These are phyloP conservation scores for Lantana camara DNA, from an alignment of 257 asterid genomes.

Conservation along the genomic window DNA sequence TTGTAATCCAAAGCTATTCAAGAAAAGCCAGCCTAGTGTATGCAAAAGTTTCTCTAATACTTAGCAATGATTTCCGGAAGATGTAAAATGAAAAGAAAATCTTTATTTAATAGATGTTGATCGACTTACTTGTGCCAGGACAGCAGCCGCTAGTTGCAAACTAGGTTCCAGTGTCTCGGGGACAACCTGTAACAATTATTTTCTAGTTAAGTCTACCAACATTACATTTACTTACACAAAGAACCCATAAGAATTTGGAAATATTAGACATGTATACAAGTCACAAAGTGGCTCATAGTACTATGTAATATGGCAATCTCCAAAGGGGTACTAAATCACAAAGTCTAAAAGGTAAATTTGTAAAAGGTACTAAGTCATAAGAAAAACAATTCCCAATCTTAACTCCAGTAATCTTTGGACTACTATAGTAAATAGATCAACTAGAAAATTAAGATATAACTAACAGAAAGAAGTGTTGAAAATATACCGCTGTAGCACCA, in stretches of 20 bases:
- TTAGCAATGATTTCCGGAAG: not conserved
- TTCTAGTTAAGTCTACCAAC: too few species aligned
- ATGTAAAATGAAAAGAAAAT: not conserved
- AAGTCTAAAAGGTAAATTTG: too few species aligned
- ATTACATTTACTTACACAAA: too few species aligned
- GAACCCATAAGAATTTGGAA: too few species aligned
- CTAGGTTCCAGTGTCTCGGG: slow-evolving; percentile 90
- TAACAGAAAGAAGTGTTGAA: slow-evolving; percentile 12
- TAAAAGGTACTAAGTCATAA: not conserved
- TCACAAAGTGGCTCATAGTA: too few species aligned
- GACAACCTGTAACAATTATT: slow-evolving; percentile 54
- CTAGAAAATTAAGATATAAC: not conserved
- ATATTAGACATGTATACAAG: too few species aligned
- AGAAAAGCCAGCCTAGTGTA: not conserved
- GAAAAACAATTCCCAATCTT: not conserved
- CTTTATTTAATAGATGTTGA: not conserved
- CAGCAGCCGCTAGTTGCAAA: slow-evolving; percentile 84
- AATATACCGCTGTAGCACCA: slow-evolving; percentile 79
- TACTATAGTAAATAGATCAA: not conserved
- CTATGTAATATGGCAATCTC: too few species aligned
- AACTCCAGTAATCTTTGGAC: not conserved
- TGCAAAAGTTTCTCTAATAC: not conserved
- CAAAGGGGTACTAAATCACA: too few species aligned
- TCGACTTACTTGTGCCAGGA: slow-evolving; percentile 73
- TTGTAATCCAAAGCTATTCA: not conserved